Conservation (phyloP, 441 rosid species). For the Eutrema salsugineum region DNA sequence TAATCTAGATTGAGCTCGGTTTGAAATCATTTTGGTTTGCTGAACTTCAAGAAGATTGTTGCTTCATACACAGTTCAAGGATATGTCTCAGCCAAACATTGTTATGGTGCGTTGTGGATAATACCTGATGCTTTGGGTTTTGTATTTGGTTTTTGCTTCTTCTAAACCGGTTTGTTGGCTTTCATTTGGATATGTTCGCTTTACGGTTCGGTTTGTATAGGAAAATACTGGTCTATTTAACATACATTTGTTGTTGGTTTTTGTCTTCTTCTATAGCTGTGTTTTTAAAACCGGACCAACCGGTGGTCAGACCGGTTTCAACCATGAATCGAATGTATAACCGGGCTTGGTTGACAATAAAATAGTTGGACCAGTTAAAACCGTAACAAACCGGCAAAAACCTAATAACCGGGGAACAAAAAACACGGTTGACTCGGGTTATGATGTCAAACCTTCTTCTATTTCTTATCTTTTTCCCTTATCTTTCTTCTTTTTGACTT, state of each 20-base stretch:
- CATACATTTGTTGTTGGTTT: not conserved
- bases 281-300: too few relatives aligned
- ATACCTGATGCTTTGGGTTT: slow-evolving; percentile 10
- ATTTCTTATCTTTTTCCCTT: too few relatives aligned
- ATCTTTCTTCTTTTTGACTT: too few relatives aligned
- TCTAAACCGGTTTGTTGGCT: not conserved
- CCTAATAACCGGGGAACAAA: too few relatives aligned
- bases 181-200: not conserved
- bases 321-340: too few relatives aligned
- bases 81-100: slow-evolving; percentile 3
- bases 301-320: too few relatives aligned
- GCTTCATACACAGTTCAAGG: slow-evolving; percentile 8
- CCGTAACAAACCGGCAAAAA: not conserved
- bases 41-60: slow-evolving; percentile 20
- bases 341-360: too few relatives aligned
- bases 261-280: not conserved
- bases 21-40: not conserved
- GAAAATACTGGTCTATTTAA: not conserved
- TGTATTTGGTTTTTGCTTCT: slow-evolving; percentile 10
- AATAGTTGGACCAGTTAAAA: too few relatives aligned
- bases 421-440: too few relatives aligned
- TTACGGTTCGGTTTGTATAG: slow-evolving; percentile 13
- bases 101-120: slow-evolving; percentile 15
- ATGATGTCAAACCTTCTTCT: too few relatives aligned
- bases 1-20: slow-evolving; percentile 7